phyloP scores from a whole-genome alignment of 306 rosid species.

The barrel medic (Medicago truncatula) region MtrunA17r5.0-ANR NC_053042.1:48748501-48749000 shows the following conservation, averaged over 20 bases:
- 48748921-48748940: conserved; percentile 66
- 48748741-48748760: conserved; percentile 60
- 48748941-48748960: conserved; percentile 66
- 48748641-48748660: conserved; percentile 3
- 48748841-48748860: background rate
- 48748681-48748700: conserved; percentile 40
- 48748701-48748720: conserved; percentile 53
- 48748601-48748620: conserved; percentile 1
- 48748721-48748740: conserved; percentile 62
- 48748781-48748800: conserved; percentile 48
- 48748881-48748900: background rate
- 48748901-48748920: conserved; percentile 1
- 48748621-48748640: background rate
- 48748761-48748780: conserved; percentile 48
- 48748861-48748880: background rate
- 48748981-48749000: conserved; percentile 62
- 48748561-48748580: conserved; percentile 24
- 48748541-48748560: background rate
- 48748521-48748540: background rate
- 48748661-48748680: conserved; percentile 39
- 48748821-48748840: background rate
- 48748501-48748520: no score
- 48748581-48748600: background rate
- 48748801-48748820: conserved; percentile 70
- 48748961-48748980: conserved; percentile 59